Percentiles rank a stretch among this genome's conserved stretches.
Evolutionary conservation across 2,329 filamentous ascomycete species (phyloP).

Genomic region (Xylariaceae sp.): DNA sequence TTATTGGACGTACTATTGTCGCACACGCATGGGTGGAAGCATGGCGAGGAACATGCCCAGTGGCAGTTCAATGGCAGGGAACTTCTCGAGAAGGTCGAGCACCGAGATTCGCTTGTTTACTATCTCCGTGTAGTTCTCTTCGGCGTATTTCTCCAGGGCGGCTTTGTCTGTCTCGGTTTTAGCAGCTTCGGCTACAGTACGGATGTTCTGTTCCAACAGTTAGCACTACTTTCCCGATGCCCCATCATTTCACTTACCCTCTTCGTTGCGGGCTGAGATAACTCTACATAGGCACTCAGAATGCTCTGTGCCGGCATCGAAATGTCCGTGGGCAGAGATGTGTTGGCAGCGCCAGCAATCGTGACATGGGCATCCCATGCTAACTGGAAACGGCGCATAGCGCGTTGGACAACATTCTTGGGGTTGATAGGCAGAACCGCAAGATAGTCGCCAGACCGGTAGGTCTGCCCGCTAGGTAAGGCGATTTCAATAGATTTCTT

Average conservation of each 20-base stretch:
- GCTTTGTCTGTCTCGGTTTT: constrained; percentile 27
- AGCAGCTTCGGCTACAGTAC: constrained; percentile 31
- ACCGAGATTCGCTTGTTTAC: constrained; percentile 57
- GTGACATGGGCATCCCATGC: constrained; percentile 65
- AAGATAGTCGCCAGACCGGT: constrained; percentile 72
- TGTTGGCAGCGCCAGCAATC: constrained; percentile 50
- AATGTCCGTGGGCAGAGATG: constrained; percentile 50
- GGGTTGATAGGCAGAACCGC: constrained; percentile 70
- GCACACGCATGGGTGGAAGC: constrained; percentile 70
- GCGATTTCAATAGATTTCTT: constrained; percentile 66
- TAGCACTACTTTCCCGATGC: constrained; percentile 1
- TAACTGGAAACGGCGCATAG: constrained; percentile 61
- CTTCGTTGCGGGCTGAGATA: constrained; percentile 68
- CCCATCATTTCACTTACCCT: constrained; percentile 41
- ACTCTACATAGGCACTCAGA: constrained; percentile 67
- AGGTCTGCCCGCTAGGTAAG: constrained; percentile 61
- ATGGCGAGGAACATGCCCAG: constrained; percentile 65
- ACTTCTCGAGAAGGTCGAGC: constrained; percentile 66
- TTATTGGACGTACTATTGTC: constrained; percentile 63
- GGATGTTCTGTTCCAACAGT: constrained; percentile 36
- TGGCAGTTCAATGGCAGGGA: constrained; percentile 55
- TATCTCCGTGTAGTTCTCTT: constrained; percentile 45
- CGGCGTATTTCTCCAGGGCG: constrained; percentile 45
- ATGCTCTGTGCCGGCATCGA: constrained; percentile 60
- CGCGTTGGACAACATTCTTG: constrained; percentile 55